phyloP scores from a whole-genome alignment of 306 rosid genomes.

The Quercus robur region DNA sequence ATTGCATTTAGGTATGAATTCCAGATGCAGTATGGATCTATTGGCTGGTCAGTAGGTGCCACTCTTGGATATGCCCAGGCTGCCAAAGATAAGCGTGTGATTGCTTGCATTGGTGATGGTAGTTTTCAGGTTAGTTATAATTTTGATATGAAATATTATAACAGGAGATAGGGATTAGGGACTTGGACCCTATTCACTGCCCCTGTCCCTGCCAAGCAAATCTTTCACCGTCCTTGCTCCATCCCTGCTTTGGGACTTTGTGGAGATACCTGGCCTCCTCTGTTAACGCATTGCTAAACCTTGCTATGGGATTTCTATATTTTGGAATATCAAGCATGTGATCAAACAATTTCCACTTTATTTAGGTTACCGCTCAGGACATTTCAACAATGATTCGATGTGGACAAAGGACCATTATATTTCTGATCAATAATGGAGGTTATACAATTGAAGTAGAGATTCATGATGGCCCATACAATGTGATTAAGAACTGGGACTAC shows the following conservation, averaged over 20 bases:
- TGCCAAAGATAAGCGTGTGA: slow-evolving; percentile 63
- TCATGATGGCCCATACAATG: slow-evolving; percentile 94
- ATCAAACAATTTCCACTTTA: slow-evolving; percentile 3
- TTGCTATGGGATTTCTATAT: neutral
- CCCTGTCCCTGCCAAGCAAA: neutral
- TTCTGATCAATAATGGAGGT: slow-evolving; percentile 86
- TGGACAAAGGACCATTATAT: slow-evolving; percentile 70
- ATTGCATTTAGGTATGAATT: slow-evolving; percentile 68
- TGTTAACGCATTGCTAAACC: neutral
- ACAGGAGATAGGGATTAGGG: neutral
- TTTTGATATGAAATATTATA: neutral
- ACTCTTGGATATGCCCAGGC: slow-evolving; percentile 94
- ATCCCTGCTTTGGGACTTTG: neutral
- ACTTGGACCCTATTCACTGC: neutral
- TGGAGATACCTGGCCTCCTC: neutral
- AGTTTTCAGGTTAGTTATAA: slow-evolving; percentile 75
- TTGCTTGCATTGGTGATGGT: slow-evolving; percentile 90
- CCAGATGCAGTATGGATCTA: slow-evolving; percentile 97
- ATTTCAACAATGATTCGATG: slow-evolving; percentile 85
- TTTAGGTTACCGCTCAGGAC: slow-evolving; percentile 87
- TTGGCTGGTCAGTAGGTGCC: slow-evolving; percentile 96
- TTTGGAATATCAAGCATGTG: neutral
- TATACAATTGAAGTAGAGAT: slow-evolving; percentile 91
- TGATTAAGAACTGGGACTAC: slow-evolving; percentile 90
- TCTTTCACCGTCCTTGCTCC: neutral